Conservation (phyloP, 257 asterid species). For the Linderniella brevidens region DNA sequence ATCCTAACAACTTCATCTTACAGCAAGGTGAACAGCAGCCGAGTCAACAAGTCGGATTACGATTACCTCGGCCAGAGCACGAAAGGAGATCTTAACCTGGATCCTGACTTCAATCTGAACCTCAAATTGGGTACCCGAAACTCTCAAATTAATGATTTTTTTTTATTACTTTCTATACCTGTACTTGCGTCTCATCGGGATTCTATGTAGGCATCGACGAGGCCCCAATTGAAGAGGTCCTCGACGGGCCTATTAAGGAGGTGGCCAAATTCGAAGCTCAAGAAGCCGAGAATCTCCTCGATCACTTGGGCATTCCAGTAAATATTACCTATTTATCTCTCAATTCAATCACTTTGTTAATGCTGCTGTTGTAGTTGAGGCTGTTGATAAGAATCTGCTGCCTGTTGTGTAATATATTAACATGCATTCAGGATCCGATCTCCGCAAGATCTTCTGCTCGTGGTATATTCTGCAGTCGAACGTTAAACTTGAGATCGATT, state of each 20-base stretch:
- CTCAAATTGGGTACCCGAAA: slow-evolving; percentile 15
- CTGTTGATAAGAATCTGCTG: no score
- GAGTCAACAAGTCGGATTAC: slow-evolving; percentile 18
- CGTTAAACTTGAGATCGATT: slow-evolving; percentile 61
- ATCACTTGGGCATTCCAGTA: slow-evolving; percentile 54
- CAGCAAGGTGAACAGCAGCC: no score
- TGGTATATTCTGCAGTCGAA: slow-evolving; percentile 75
- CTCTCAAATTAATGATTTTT: neutral
- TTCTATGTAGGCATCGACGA: slow-evolving; percentile 22
- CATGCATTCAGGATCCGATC: slow-evolving; percentile 42
- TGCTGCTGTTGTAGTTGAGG: neutral
- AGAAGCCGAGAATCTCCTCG: slow-evolving; percentile 55
- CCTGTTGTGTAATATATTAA: slow-evolving; percentile 9
- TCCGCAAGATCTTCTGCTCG: slow-evolving; percentile 51
- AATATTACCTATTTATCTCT: neutral
- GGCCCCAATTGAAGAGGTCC: slow-evolving; percentile 11
- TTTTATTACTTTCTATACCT: neutral
- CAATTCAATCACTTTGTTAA: neutral
- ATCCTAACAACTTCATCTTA: no score
- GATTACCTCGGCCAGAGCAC: slow-evolving; percentile 90
- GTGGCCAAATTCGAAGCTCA: slow-evolving; percentile 63
- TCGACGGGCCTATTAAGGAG: slow-evolving; percentile 62
- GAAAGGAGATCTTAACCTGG: slow-evolving; percentile 18
- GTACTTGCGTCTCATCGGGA: neutral
- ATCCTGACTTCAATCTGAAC: slow-evolving; percentile 23